Evolutionary conservation across 1,139 yeast genomes (phyloP).

Genomic region (Yamadazyma diospyri): DNA sequence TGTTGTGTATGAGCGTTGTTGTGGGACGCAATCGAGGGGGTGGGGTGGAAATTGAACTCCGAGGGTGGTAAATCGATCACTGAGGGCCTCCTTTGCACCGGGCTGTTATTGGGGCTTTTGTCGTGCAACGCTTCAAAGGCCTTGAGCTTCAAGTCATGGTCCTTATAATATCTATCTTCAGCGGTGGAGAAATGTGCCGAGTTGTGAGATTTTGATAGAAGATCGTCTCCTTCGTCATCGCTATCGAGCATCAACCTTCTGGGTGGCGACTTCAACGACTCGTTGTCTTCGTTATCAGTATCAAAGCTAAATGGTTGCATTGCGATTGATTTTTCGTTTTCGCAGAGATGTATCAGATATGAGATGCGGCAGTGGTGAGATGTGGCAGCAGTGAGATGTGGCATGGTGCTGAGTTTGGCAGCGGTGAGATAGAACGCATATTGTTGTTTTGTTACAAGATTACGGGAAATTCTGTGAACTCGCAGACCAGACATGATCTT

Average conservation of each 20-base stretch:
- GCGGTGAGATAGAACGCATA: too few species aligned
- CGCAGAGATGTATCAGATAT: too few species aligned
- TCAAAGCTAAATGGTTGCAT: slow-evolving; percentile 10
- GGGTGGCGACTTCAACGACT: slow-evolving; percentile 3
- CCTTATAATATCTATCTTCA: slow-evolving; percentile 65
- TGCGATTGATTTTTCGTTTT: not conserved
- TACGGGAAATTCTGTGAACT: too few species aligned
- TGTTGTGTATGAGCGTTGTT: slow-evolving; percentile 14
- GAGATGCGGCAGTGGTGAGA: too few species aligned
- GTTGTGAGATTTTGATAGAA: slow-evolving; percentile 28
- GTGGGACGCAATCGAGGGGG: slow-evolving; percentile 17
- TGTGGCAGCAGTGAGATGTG: not conserved
- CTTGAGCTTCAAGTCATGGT: slow-evolving; percentile 65
- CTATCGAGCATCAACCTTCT: slow-evolving; percentile 11
- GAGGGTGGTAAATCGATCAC: slow-evolving; percentile 48
- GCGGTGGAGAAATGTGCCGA: slow-evolving; percentile 63
- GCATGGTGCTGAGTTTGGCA: too few species aligned
- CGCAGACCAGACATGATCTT: too few species aligned
- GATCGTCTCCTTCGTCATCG: slow-evolving; percentile 26
- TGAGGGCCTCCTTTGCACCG: slow-evolving; percentile 46
- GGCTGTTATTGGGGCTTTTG: slow-evolving; percentile 13
- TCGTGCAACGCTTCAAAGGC: slow-evolving; percentile 56
- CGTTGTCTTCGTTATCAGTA: slow-evolving; percentile 8
- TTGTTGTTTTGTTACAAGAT: too few species aligned
- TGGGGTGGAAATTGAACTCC: slow-evolving; percentile 20